phyloP scores from a whole-genome alignment of 495 filamentous ascomycete species.

The Aspergillus biplanus region DNA sequence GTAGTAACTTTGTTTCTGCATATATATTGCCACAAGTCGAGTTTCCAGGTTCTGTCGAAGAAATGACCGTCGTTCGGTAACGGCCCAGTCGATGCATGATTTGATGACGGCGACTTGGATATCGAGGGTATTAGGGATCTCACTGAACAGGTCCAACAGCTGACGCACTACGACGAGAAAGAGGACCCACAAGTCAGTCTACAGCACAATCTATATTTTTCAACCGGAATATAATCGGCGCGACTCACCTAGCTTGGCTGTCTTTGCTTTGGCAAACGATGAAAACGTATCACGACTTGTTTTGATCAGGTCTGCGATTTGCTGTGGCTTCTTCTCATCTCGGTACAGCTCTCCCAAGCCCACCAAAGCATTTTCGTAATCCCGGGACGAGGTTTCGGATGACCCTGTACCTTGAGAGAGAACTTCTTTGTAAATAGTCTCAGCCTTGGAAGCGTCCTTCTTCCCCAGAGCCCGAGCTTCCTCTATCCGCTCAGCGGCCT shows the following conservation, averaged over 20 bases:
- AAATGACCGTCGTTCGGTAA: constrained; percentile 89
- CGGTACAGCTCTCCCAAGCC: constrained; percentile 90
- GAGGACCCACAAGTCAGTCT: constrained; percentile 5
- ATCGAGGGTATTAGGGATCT: constrained; percentile 90
- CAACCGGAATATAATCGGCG: not conserved
- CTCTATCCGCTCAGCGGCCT: constrained; percentile 65
- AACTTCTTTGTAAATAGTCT: constrained; percentile 82
- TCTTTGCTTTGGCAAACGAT: constrained; percentile 98
- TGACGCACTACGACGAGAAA: constrained; percentile 74
- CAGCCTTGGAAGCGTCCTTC: constrained; percentile 77
- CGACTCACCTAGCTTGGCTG: constrained; percentile 87
- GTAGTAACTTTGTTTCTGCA: constrained; percentile 95
- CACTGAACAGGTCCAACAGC: constrained; percentile 91
- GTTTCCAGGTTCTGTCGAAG: constrained; percentile 98
- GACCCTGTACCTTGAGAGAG: constrained; percentile 81
- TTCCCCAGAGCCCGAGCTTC: constrained; percentile 85
- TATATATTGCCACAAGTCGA: constrained; percentile 88
- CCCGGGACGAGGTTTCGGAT: constrained; percentile 80
- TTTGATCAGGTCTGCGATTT: constrained; percentile 89
- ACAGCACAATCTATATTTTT: not conserved
- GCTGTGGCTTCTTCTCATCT: constrained; percentile 83
- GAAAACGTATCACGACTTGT: constrained; percentile 89
- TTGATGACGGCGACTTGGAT: constrained; percentile 92
- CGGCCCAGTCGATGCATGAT: constrained; percentile 99
- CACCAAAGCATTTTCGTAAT: constrained; percentile 75